A percentile compares a stretch with the other conserved stretches of the same genome.
phyloP scores from a whole-genome alignment of 108 stramenopile genomes.

The Nitzschia putrida region DNA sequence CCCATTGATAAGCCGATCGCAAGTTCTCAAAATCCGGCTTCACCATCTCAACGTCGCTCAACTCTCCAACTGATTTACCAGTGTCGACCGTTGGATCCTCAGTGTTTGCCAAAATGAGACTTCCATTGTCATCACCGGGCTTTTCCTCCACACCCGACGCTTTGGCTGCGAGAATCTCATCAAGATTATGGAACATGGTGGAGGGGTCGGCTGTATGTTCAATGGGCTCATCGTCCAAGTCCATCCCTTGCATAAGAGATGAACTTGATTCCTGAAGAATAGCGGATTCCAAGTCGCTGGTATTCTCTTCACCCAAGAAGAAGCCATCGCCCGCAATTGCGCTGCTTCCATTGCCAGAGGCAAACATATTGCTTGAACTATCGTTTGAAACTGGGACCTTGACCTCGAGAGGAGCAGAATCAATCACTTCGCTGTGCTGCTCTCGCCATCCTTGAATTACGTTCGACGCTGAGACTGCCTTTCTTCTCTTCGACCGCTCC shows the following conservation, averaged over 20 bases:
- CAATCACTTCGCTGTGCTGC: constrained; percentile 4
- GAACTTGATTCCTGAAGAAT: not conserved
- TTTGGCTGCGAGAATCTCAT: not conserved
- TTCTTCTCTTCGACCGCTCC: constrained; percentile 22
- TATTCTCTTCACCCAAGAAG: not conserved
- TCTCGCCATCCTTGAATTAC: constrained; percentile 46
- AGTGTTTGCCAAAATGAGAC: not conserved
- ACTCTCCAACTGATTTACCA: constrained; percentile 34
- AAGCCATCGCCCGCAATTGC: not conserved
- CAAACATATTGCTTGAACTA: not conserved
- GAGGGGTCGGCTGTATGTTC: not conserved
- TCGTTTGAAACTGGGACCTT: not conserved
- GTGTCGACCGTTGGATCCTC: constrained; percentile 29
- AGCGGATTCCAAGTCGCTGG: not conserved
- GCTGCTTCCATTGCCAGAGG: not conserved
- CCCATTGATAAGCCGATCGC: constrained; percentile 8
- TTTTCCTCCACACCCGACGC: not conserved
- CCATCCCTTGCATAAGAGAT: not conserved
- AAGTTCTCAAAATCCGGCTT: constrained; percentile 2
- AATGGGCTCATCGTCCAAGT: not conserved
- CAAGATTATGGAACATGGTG: not conserved
- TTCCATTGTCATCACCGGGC: not conserved
- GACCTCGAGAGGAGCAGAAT: not conserved
- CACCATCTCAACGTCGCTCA: constrained; percentile 34
- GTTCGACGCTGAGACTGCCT: constrained; percentile 45